Base-by-base conservation (phyloP, 2,329 filamentous ascomycete species). In the Fusarium sp. region DNA sequence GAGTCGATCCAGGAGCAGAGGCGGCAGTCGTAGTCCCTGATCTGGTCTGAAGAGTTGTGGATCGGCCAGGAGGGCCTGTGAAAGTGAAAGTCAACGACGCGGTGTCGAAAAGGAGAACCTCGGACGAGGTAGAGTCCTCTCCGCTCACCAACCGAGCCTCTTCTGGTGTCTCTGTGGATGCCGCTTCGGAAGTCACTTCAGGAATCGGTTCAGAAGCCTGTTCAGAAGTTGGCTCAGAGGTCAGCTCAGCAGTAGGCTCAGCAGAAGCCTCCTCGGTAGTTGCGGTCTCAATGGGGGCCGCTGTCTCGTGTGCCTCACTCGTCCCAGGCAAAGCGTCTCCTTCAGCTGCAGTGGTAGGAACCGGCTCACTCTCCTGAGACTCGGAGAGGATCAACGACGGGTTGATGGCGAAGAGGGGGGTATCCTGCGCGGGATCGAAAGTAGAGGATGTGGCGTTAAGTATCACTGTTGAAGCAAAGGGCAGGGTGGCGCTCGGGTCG, bases 31-130 rank as follows among this genome's bases (percentile, higher is more conserved):
- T 74, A 22, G 72, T 66, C 22, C 57, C 66, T 14, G 56, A 16
- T 61, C 67, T 56, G 35, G 75, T 75, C 67, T 72, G 66, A 6
- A 77, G 60, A 33, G 74, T 77, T 38, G 72, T 75, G 22, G 74
- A 67, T 12, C 44, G 62, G 22, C n/a, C 44, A 38, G 70, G 62
- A 20, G 75, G 62, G 2, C 57, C 67, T 24, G 75, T 67, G 46
- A 71, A 73, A 27, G 75, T 67, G 46, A 71, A 73, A 12, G 71
- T 72, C 64, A 74, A 72, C 8, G 71, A 69, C 22, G 64, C 68
- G n/a, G 68, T 73, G 40, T 73, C 71, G 24, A 74, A 72, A 20
- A 72, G 64, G 29, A 73, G 71, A 27, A 74, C 58, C 46, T 73
- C 71, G 31, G 68, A 69, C 5, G 56, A 38, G n/a, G 61, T 65